Evolutionary conservation across 2,329 filamentous ascomycete species (phyloP), one percentile per base, ranked within the genome.

Genomic region (Colletotrichum sp.): DNA sequence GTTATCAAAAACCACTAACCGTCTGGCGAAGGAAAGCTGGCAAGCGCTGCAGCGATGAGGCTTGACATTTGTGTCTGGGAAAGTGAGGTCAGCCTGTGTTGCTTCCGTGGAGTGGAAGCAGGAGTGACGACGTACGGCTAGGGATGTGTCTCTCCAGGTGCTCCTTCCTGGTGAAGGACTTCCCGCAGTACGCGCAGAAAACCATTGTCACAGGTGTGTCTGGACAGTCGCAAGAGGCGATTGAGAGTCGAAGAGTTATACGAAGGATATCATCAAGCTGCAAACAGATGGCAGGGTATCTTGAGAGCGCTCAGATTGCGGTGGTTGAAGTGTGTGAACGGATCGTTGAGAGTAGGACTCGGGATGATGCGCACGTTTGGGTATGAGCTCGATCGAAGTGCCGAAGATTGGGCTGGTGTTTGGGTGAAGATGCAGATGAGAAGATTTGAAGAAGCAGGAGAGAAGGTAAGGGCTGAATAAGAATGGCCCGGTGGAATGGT

Each of bases 131-230:
- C 89, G 83, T 80, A 90, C 89, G 89, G 71, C 81, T 88, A 12
- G 89, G 88, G 55, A 91, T 86, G 76, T 90, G 89, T 77, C 89
- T 86, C 78, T 91, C 89, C n/a, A 90, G 81, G 80, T 91, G 89
- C 78, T 91, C 89, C 80, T 90, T 90, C 79, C 89, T 86, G 66
- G 88, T 90, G 81, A 91, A 91, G 79, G 83, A 84, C 82, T 89
- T 90, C 71, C 89, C 89, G 79, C 89, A 91, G 79, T 90, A 90
- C 21, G 89, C 84, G 78, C 89, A 91, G 80, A 84, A 90, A 65
- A 90, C 84, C 84, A 86, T 86, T 71, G 79, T 81, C 44, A 28
- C 55, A 15, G 49, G 24, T 21, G 34, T 26, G 6, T 69, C 30
- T 26, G 28, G 16, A 36, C 24, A 66, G 39, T 74, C 52, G 74